Evolutionary conservation across 2,329 filamentous ascomycete genomes (phyloP).

Genomic region (Penicillium sp.): DNA sequence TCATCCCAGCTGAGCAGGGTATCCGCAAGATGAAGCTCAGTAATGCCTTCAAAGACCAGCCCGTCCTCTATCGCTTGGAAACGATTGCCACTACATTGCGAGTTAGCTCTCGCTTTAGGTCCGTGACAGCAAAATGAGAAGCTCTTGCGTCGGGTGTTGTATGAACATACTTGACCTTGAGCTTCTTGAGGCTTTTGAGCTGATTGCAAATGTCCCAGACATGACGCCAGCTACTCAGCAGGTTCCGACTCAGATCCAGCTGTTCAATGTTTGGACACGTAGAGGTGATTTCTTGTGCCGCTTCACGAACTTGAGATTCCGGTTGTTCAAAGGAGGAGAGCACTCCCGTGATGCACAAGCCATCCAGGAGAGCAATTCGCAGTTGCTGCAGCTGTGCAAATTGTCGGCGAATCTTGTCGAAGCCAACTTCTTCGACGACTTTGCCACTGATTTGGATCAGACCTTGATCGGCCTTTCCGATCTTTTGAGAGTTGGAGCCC

Average conservation of each 20-base stretch:
- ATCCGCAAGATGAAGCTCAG: conserved; percentile 60
- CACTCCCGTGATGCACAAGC: conserved; percentile 53
- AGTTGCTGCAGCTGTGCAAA: conserved; percentile 72
- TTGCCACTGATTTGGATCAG: conserved; percentile 71
- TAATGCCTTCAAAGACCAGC: conserved; percentile 47
- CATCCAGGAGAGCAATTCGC: conserved; percentile 75
- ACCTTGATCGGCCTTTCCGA: conserved; percentile 27
- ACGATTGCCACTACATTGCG: conserved; percentile 63
- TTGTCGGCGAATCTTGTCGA: conserved; percentile 81
- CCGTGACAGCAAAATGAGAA: neutral
- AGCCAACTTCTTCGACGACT: conserved; percentile 86
- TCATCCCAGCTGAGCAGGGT: conserved; percentile 62
- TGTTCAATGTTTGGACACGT: conserved; percentile 59
- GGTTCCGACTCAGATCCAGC: conserved; percentile 77
- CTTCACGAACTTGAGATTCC: conserved; percentile 11
- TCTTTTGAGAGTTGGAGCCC: neutral
- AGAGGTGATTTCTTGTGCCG: conserved; percentile 46
- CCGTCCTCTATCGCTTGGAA: conserved; percentile 40
- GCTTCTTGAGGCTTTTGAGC: conserved; percentile 57
- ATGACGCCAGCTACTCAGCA: conserved; percentile 63
- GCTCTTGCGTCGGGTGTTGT: neutral
- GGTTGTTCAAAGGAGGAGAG: conserved; percentile 19
- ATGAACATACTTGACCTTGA: conserved; percentile 63
- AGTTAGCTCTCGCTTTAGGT: conserved; percentile 9
- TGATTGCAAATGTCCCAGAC: conserved; percentile 66